A percentile compares a stretch with the other conserved stretches of the same genome.
phyloP scores from a whole-genome alignment of 345 rosid species.

The Psidium guajava region DNA sequence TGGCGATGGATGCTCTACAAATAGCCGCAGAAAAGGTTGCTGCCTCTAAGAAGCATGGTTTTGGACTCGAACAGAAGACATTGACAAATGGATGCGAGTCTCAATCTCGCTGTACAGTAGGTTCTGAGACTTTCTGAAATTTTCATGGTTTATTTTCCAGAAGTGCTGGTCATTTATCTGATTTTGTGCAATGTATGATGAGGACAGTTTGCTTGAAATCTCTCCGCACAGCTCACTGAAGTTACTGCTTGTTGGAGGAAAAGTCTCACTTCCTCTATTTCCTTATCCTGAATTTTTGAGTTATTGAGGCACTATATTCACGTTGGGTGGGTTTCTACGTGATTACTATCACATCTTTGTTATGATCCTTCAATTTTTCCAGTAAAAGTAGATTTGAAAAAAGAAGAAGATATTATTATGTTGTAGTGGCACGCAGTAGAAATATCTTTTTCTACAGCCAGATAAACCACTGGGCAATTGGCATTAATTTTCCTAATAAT shows the following conservation, averaged over 20 bases:
- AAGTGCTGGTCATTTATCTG: not conserved
- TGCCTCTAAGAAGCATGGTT: constrained; percentile 26
- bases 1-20: constrained; percentile 61
- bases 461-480: not conserved
- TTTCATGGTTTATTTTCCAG: not conserved
- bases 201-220: not conserved
- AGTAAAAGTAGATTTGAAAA: not conserved
- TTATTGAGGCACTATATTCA: not conserved
- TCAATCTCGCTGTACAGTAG: constrained; percentile 1
- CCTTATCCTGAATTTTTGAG: not conserved
- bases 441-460: not conserved
- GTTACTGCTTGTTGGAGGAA: not conserved
- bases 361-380: not conserved
- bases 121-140: not conserved
- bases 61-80: constrained; percentile 14
- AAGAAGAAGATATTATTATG: not conserved
- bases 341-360: not conserved
- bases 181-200: not conserved
- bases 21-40: constrained; percentile 59
- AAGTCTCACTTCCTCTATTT: not conserved
- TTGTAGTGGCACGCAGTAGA: not conserved
- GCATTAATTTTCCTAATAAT: not conserved
- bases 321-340: not conserved
- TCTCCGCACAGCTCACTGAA: not conserved
- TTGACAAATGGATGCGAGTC: not conserved